Evolutionary conservation across 305 asterid species (phyloP).

Genomic region (Ilex paraguariensis): DNA sequence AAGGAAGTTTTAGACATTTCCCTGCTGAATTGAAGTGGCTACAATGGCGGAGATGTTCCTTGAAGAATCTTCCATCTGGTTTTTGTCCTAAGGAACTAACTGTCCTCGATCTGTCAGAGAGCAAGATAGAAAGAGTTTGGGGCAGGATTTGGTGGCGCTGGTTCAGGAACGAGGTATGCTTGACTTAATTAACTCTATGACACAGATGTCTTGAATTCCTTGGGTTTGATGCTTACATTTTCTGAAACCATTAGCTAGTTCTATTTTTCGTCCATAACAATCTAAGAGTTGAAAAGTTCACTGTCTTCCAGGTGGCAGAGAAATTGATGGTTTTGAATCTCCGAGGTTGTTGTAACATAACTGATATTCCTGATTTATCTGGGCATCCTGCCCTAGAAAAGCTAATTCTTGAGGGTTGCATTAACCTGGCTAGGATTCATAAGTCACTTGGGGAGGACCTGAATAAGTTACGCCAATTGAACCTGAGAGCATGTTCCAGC

Average conservation of each 20-base stretch:
- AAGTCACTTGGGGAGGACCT: constrained; percentile 23
- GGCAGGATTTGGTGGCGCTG: constrained; percentile 6
- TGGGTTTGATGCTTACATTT: neutral
- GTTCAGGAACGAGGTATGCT: constrained; percentile 16
- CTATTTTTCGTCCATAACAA: no score
- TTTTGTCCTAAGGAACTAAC: constrained; percentile 22
- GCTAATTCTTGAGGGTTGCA: constrained; percentile 28
- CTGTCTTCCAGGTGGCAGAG: constrained; percentile 16
- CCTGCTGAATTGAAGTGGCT: constrained; percentile 33
- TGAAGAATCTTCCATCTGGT: constrained; percentile 18
- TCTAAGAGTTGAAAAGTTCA: neutral
- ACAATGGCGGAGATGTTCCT: constrained; percentile 29
- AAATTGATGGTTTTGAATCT: constrained; percentile 28
- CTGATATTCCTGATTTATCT: constrained; percentile 26
- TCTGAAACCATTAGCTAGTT: no score
- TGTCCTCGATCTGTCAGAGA: constrained; percentile 35
- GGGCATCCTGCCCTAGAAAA: constrained; percentile 21
- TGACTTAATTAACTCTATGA: neutral
- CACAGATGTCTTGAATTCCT: neutral
- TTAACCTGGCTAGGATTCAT: constrained; percentile 16
- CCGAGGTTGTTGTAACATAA: constrained; percentile 15
- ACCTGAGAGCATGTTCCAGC: constrained; percentile 21
- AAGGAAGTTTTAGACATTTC: constrained; percentile 23
- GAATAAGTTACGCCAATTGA: constrained; percentile 15
- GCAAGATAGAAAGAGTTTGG: constrained; percentile 22